These are phyloP conservation scores for Annona cherimola DNA, from an alignment of 164 flowering plant genomes.

Conservation along the genomic window DNA sequence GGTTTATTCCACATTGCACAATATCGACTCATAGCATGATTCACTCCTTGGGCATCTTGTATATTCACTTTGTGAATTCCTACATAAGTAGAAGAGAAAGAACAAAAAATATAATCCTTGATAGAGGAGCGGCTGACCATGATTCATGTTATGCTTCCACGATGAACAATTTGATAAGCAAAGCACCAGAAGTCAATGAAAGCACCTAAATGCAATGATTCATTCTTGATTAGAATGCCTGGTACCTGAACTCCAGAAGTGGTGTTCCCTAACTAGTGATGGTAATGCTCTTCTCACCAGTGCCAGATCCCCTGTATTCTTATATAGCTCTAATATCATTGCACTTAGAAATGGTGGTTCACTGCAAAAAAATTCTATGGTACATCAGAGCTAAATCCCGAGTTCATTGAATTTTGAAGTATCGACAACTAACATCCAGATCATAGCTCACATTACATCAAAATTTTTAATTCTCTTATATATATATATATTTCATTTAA, in stretches of 20 bases:
- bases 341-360: conserved; percentile 49
- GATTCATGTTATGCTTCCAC: too few species aligned
- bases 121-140: too few species aligned
- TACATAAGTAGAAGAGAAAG: conserved; percentile 8
- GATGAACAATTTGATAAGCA: too few species aligned
- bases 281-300: conserved; percentile 37
- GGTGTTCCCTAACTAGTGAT: conserved; percentile 37
- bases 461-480: too few species aligned
- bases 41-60: conserved; percentile 39
- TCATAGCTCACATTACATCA: background rate
- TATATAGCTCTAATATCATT: conserved; percentile 42
- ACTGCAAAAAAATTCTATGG: conserved; percentile 27
- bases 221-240: background rate
- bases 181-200: background rate
- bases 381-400: conserved; percentile 7
- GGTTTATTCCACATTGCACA: conserved; percentile 94
- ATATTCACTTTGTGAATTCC: conserved; percentile 64
- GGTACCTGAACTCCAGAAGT: conserved; percentile 47
- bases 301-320: conserved; percentile 28
- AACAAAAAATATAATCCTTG: background rate
- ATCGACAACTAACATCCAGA: background rate
- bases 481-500: background rate
- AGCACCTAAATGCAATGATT: too few species aligned
- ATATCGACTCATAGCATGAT: conserved; percentile 63
- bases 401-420: background rate